Base-by-base conservation (phyloP, 208 protist species). In the Trypanosoma cruzi region DNA sequence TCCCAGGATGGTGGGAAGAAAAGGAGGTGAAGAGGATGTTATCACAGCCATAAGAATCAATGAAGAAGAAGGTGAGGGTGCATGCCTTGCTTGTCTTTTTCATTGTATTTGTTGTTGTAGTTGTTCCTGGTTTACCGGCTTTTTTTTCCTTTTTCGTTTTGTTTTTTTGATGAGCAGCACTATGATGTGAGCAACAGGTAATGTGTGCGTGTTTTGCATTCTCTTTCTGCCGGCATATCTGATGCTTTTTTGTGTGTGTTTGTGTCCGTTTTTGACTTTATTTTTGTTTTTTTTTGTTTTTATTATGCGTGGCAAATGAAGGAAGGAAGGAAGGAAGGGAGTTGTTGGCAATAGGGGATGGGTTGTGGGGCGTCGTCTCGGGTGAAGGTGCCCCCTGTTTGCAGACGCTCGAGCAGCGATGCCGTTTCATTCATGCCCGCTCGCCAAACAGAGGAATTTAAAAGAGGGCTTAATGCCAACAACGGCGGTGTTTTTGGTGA, bases 1-100 rank as follows among this genome's bases (percentile, higher is more conserved):
- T 95, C 36, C 90, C 90, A 0, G 61, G 65, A 16, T 96, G 90
- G 88, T 96, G 90, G 88, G 84, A 86, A 11, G 57, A 63, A 20
- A 87, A 84, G 77, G 75, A 86, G 54, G 71, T 96, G 52, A 78
- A 78, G 66, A 96, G 93, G 64, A 58, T 91, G 26, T 64, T 94
- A 18, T 86, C 85, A 13, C 44, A 6, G 44, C 2, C 44, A 20
- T 49, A 49, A 13, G 44, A 49, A 20, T 5, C 44, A 49, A 49
- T 49, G 20, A 22, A 13, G 16, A 22, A 49, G 44, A 49, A 49
- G 16, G 16, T 2, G 16, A 10, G 36, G 36, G 10, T 4, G 36
- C 6, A 10, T 40, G 36, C 6, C 6, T 40, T 4, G 36, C 6
- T 4, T 13, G 36, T 40, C 6, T 13, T 13, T 40, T 4, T 40